A percentile compares a stretch with the other conserved stretches of the same genome.
phyloP scores from a whole-genome alignment of 1,284 basidiomycete species.

The Ceratobasidium sp. region DNA sequence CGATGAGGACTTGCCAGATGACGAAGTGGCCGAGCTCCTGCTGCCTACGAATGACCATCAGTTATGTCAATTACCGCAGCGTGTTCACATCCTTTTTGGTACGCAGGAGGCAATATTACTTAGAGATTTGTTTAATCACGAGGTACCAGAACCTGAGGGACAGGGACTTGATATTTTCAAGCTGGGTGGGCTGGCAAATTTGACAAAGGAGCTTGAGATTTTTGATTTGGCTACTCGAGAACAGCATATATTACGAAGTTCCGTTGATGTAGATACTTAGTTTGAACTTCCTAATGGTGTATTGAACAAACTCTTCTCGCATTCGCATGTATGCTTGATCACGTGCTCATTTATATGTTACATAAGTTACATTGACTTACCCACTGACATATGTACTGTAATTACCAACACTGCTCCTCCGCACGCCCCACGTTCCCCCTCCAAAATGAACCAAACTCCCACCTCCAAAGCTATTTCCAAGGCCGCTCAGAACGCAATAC shows the following conservation, averaged over 20 bases:
- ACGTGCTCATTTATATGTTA: too few relatives aligned
- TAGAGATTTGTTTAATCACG: conserved; percentile 5
- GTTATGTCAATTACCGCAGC: neutral
- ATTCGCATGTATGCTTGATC: too few relatives aligned
- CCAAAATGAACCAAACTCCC: too few relatives aligned
- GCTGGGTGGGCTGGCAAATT: neutral
- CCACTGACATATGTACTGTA: conserved; percentile 1
- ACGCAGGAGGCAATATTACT: neutral
- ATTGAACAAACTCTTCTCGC: too few relatives aligned
- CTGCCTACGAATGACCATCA: too few relatives aligned
- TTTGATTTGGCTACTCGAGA: conserved; percentile 8
- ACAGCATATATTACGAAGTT: too few relatives aligned
- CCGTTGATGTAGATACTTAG: too few relatives aligned
- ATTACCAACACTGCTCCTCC: conserved; percentile 29
- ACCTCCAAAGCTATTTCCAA: too few relatives aligned
- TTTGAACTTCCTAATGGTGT: too few relatives aligned
- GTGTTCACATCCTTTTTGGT: neutral
- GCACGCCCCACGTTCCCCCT: too few relatives aligned
- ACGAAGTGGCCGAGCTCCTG: neutral
- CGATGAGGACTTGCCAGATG: conserved; percentile 10
- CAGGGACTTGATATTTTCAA: conserved; percentile 14
- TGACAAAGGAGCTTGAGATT: conserved; percentile 15
- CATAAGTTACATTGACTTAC: too few relatives aligned
- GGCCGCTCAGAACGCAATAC: neutral
- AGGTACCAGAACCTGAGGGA: neutral